These are phyloP conservation scores for Neofusicoccum sp. DNA, from an alignment of 2,329 filamentous ascomycete genomes.

Conservation along the genomic window DNA sequence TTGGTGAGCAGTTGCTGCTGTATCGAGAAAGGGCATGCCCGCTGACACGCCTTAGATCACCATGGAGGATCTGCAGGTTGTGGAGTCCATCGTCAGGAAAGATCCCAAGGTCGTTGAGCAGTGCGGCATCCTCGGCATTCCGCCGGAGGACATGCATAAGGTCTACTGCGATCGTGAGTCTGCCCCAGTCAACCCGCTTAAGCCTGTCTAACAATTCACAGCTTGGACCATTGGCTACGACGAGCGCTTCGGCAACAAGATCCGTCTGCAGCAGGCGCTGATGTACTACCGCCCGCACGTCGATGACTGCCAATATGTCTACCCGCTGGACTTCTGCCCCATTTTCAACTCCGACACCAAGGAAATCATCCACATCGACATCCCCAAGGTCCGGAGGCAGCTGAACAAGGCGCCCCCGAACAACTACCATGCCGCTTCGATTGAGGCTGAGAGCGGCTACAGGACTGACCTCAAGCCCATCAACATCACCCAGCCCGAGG, in stretches of 20 bases:
- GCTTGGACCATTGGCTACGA: slow-evolving; percentile 95
- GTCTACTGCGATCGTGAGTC: slow-evolving; percentile 82
- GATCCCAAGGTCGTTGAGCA: slow-evolving; percentile 89
- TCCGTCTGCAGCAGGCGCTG: slow-evolving; percentile 84
- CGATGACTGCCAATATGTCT: slow-evolving; percentile 88
- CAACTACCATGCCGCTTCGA: slow-evolving; percentile 74
- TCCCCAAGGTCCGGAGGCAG: slow-evolving; percentile 73
- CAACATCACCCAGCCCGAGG: slow-evolving; percentile 83
- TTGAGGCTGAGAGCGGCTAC: slow-evolving; percentile 73
- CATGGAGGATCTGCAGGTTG: slow-evolving; percentile 81
- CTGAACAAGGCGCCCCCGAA: slow-evolving; percentile 69
- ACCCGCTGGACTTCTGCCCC: slow-evolving; percentile 88
- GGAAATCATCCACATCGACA: slow-evolving; percentile 77
- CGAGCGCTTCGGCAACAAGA: slow-evolving; percentile 75
- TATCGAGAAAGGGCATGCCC: neutral
- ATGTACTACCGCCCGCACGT: slow-evolving; percentile 91
- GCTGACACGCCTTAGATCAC: slow-evolving; percentile 61
- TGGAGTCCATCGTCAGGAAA: slow-evolving; percentile 72
- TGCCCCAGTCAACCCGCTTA: neutral
- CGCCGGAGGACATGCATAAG: slow-evolving; percentile 84
- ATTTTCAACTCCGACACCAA: slow-evolving; percentile 82
- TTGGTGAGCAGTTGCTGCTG: slow-evolving; percentile 54
- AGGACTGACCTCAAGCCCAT: slow-evolving; percentile 79
- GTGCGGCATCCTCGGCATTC: slow-evolving; percentile 78
- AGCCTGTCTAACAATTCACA: slow-evolving; percentile 30